These are phyloP conservation scores for Amphichorda felina DNA, from an alignment of 2,329 filamentous ascomycete genomes.

Conservation along the genomic window DNA sequence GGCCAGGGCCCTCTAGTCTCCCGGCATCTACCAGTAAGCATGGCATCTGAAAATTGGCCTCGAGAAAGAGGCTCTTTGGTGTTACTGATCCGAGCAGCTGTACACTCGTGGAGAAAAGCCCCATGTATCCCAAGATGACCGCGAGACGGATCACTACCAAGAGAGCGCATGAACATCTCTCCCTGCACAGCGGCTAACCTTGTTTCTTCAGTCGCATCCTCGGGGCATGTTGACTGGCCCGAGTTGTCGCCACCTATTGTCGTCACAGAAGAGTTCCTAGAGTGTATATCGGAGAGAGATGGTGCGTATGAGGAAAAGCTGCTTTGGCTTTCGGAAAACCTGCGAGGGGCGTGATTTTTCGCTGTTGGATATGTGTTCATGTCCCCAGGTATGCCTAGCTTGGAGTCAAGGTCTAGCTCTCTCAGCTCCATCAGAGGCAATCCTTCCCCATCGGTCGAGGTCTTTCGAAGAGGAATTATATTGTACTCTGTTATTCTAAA, in stretches of 20 bases:
- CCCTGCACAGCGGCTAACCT: slow-evolving; percentile 14
- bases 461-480: background rate
- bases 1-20: too few species aligned
- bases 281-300: slow-evolving; percentile 32
- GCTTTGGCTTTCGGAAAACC: slow-evolving; percentile 36
- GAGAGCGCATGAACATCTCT: background rate
- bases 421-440: background rate
- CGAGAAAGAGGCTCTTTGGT: background rate
- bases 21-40: background rate
- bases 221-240: slow-evolving; percentile 18
- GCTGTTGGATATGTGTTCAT: too few species aligned
- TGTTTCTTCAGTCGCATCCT: slow-evolving; percentile 24
- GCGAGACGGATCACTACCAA: background rate
- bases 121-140: too few species aligned
- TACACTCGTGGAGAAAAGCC: background rate
- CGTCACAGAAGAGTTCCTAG: slow-evolving; percentile 40
- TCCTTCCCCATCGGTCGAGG: too few species aligned
- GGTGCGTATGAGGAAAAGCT: slow-evolving; percentile 38
- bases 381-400: background rate
- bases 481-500: background rate
- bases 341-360: too few species aligned
- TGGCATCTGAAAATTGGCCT: background rate
- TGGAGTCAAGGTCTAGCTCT: background rate
- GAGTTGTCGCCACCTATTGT: slow-evolving; percentile 31
- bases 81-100: background rate